Percentiles rank a stretch among this genome's conserved stretches.
Conservation (phyloP, 148 eudicot genomes). For the Linanthus parryae region DNA sequence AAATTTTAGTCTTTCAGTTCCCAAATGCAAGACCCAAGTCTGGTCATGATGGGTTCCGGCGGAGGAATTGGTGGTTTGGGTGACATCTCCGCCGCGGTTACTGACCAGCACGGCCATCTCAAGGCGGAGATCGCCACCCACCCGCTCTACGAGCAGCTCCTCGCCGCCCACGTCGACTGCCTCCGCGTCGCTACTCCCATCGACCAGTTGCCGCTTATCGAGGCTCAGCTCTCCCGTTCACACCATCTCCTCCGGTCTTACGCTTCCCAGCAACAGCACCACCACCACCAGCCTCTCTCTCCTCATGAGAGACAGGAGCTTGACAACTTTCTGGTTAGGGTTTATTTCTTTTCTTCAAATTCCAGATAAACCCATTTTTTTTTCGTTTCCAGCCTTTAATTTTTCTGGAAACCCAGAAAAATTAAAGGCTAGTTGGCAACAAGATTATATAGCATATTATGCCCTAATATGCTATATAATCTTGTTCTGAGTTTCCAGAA, state of each 20-base stretch:
- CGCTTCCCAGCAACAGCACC: slow-evolving; percentile 36
- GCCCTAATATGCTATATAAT: too few relatives aligned
- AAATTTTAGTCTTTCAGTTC: not conserved
- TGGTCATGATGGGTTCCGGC: slow-evolving; percentile 47
- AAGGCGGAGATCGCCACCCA: slow-evolving; percentile 74
- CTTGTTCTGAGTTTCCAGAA: too few relatives aligned
- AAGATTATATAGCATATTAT: too few relatives aligned
- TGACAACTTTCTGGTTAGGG: slow-evolving; percentile 70
- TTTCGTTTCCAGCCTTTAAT: too few relatives aligned
- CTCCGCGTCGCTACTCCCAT: slow-evolving; percentile 90
- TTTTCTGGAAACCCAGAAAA: too few relatives aligned
- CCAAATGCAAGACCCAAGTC: slow-evolving; percentile 70
- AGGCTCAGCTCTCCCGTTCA: slow-evolving; percentile 69
- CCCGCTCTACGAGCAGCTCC: slow-evolving; percentile 80
- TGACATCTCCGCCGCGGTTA: slow-evolving; percentile 19
- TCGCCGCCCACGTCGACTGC: slow-evolving; percentile 80
- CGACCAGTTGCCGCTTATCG: slow-evolving; percentile 79
- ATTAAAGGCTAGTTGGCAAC: too few relatives aligned
- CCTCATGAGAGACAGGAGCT: slow-evolving; percentile 86
- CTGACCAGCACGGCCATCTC: slow-evolving; percentile 25
- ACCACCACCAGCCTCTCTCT: slow-evolving; percentile 38
- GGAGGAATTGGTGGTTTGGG: slow-evolving; percentile 28
- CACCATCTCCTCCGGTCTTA: slow-evolving; percentile 65
- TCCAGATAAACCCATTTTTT: too few relatives aligned
- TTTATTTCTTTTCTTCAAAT: not conserved